phyloP scores from a whole-genome alignment of 306 rosid species.

The Vicia villosa region DNA sequence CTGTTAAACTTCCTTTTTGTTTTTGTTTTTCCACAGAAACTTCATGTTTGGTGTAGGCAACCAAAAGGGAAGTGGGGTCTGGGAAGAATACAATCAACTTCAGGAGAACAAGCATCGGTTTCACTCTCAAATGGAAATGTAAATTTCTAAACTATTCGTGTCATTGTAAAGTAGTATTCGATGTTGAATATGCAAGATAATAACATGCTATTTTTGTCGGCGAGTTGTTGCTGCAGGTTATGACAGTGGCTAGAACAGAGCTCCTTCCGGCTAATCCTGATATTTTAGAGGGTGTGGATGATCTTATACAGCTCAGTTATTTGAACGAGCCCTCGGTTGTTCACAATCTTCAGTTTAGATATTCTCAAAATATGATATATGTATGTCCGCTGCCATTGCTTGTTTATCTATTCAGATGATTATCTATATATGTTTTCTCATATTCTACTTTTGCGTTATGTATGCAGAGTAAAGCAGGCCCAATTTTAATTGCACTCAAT shows the following conservation, averaged over 20 bases:
- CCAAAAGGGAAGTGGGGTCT: slow-evolving; percentile 74
- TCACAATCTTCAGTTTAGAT: slow-evolving; percentile 74
- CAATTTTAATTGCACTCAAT: slow-evolving; percentile 81
- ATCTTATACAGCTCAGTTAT: slow-evolving; percentile 89
- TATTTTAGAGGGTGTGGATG: slow-evolving; percentile 83
- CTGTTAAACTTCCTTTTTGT: slow-evolving; percentile 34
- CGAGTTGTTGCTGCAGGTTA: slow-evolving; percentile 56
- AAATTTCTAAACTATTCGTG: slow-evolving; percentile 38
- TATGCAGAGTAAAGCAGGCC: slow-evolving; percentile 91
- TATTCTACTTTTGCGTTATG: slow-evolving; percentile 38
- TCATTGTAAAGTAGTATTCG: slow-evolving; percentile 15
- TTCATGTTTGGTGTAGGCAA: slow-evolving; percentile 84
- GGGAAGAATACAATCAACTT: slow-evolving; percentile 77
- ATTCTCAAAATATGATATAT: slow-evolving; percentile 76
- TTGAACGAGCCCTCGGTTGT: slow-evolving; percentile 91
- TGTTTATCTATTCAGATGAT: slow-evolving; percentile 24
- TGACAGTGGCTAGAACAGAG: slow-evolving; percentile 59
- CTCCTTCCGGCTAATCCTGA: slow-evolving; percentile 93
- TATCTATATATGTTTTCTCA: slow-evolving; percentile 38
- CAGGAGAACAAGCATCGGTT: slow-evolving; percentile 71
- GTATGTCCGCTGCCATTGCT: slow-evolving; percentile 55
- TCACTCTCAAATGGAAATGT: slow-evolving; percentile 73
- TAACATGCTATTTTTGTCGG: slow-evolving; percentile 36
- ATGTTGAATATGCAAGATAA: slow-evolving; percentile 33
- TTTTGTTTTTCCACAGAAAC: slow-evolving; percentile 66